A percentile compares a stretch with the other conserved stretches of the same genome.
Evolutionary conservation across 805 yeast species (phyloP).

Genomic region (Yarrowia porcina): DNA sequence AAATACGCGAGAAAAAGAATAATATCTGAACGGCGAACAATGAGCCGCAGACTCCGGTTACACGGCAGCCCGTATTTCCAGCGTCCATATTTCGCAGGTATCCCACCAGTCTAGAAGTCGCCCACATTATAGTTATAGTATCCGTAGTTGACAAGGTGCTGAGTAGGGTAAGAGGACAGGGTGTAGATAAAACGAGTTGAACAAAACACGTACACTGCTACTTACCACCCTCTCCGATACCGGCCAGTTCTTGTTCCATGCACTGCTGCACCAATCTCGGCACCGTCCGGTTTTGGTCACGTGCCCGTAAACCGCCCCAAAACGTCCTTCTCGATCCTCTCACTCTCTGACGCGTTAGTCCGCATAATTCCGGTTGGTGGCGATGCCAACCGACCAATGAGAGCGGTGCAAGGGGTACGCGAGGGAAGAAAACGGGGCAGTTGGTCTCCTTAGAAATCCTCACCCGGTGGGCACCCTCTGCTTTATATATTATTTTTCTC

Average conservation of each 20-base stretch:
- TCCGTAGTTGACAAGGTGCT: background rate
- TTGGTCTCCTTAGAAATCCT: background rate
- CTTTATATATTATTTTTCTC: background rate
- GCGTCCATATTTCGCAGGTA: no score
- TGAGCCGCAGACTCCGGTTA: no score
- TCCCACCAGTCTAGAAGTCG: background rate
- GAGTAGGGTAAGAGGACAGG: background rate
- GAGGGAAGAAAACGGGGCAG: background rate
- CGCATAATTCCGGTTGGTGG: constrained; percentile 21
- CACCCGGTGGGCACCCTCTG: background rate
- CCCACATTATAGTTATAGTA: background rate
- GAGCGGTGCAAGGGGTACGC: background rate
- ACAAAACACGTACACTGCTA: no score
- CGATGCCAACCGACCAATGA: constrained; percentile 17
- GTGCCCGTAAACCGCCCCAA: background rate
- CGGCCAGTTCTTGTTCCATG: background rate
- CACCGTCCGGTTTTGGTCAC: background rate
- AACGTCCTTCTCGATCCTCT: no score
- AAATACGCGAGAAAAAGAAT: background rate
- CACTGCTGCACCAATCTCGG: background rate
- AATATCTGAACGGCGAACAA: no score
- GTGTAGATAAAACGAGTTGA: background rate
- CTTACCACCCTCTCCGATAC: background rate
- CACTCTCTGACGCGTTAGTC: background rate
- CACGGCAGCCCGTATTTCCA: no score